Percentiles rank a stretch among this genome's conserved stretches.
These are phyloP conservation scores for Solanum tarapatanum DNA, from an alignment of 257 asterid species.

Conservation along the genomic window DNA sequence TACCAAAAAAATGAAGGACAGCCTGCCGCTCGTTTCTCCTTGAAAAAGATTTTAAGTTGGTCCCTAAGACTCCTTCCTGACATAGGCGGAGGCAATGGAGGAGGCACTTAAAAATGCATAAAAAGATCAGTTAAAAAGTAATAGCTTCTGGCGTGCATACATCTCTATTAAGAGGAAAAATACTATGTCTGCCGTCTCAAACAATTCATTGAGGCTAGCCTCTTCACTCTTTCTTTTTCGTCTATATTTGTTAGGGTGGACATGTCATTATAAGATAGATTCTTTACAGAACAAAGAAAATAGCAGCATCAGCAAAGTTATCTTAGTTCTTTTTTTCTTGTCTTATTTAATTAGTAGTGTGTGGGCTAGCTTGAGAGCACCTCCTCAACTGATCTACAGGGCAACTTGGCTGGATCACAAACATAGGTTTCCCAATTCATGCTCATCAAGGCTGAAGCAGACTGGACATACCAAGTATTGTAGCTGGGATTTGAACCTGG, in stretches of 20 bases:
- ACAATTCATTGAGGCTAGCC: background rate
- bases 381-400: background rate
- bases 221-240: background rate
- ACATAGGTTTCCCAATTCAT: background rate
- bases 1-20: slow-evolving; percentile 90
- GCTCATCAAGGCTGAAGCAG: background rate
- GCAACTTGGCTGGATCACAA: background rate
- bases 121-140: background rate
- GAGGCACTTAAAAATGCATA: slow-evolving; percentile 54
- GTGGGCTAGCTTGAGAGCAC: background rate
- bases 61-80: slow-evolving; percentile 55
- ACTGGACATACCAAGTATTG: background rate
- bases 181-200: background rate
- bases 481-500: background rate
- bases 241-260: background rate
- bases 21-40: slow-evolving; percentile 59
- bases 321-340: background rate
- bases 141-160: background rate
- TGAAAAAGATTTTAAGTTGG: slow-evolving; percentile 53
- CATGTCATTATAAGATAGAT: background rate
- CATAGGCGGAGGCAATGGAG: slow-evolving; percentile 76
- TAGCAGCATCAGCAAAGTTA: background rate
- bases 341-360: background rate
- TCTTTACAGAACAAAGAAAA: background rate
- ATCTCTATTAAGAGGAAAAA: background rate